Base-by-base conservation (phyloP, 495 filamentous ascomycete species). In the Aspergillus sclerotiicarbonarius region DNA sequence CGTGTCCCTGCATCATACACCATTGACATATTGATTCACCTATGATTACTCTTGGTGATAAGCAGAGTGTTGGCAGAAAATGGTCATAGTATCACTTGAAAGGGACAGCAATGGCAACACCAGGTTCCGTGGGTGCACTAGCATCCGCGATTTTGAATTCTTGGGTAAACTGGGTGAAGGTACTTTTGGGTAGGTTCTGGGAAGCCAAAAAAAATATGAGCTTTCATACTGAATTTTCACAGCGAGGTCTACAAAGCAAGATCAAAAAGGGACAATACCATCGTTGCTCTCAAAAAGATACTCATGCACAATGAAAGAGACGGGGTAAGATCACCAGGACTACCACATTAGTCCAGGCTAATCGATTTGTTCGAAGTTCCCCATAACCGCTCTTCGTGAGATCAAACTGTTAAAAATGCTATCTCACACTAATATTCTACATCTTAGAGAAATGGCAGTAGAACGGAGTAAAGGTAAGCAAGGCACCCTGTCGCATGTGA, bases 321-420 rank as follows among this genome's bases (percentile, higher is more conserved):
- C 77, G 95, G 95, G 32, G 87, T 90, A 66, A 67, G 84, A 76
- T 43, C 4, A 13, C 29, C 19, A 46, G 32, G 30, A 20, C 33
- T 13, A 13, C 31, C 15, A 19, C 29, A 20, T 50, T 43, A 53
- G n/a, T 19, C 49, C 29, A 31, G 37, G 47, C 59, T 63, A 52
- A 61, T 54, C 16, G 8, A 50, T 46, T 56, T 20, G 48, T 31
- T 29, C n/a, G 20, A 60, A 97, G 43, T 98, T 98, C 66, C 95
- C 95, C 6, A 94, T 99, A 21, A 99, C 95, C 0, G 95, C 95
- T 2, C 90, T 98, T 25, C 87, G 95, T 65, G 95, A 99, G 72
- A 96, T 99, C 78, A 98, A 97, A 78, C 82, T 99, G 30, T 75
- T 99, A 33, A 99, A 99, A 73, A 85, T 96, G 71, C 77, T 99